Percentiles rank a stretch among this genome's conserved stretches.
These are phyloP conservation scores for Neocucurbitaria cava DNA, from an alignment of 2,329 filamentous ascomycete genomes.

Conservation along the genomic window DNA sequence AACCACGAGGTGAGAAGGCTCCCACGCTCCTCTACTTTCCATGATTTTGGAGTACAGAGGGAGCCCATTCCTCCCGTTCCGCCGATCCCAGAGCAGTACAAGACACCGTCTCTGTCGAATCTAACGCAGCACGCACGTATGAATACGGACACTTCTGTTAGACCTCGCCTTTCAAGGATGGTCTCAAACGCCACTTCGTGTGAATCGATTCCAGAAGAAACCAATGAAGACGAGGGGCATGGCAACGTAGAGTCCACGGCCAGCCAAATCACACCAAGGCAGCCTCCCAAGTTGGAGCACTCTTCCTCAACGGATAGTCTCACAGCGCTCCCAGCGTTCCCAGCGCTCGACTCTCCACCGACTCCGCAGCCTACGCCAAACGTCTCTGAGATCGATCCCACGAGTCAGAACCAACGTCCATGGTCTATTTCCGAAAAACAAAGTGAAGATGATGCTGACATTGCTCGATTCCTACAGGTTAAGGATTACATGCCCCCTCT, in stretches of 20 bases:
- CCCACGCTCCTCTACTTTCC: conserved; percentile 38
- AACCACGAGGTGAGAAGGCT: conserved; percentile 45
- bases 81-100: conserved; percentile 31
- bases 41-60: conserved; percentile 24
- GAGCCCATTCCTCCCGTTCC: conserved; percentile 33
- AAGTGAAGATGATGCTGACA: conserved; percentile 27
- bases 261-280: not conserved
- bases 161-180: not conserved
- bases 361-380: not conserved
- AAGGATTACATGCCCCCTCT: conserved; percentile 42
- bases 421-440: conserved; percentile 13
- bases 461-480: conserved; percentile 29
- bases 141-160: not conserved
- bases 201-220: conserved; percentile 12
- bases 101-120: conserved; percentile 21
- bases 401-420: conserved; percentile 1
- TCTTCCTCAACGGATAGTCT: conserved; percentile 1
- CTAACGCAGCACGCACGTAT: conserved; percentile 1
- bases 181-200: conserved; percentile 7
- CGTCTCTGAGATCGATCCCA: not conserved
- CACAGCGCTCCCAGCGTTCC: conserved; percentile 2
- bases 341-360: not conserved
- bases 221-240: not conserved
- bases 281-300: not conserved
- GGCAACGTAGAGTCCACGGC: not conserved